Base-by-base conservation (phyloP, 306 rosid species). In the Quercus aquifolioides region DNA sequence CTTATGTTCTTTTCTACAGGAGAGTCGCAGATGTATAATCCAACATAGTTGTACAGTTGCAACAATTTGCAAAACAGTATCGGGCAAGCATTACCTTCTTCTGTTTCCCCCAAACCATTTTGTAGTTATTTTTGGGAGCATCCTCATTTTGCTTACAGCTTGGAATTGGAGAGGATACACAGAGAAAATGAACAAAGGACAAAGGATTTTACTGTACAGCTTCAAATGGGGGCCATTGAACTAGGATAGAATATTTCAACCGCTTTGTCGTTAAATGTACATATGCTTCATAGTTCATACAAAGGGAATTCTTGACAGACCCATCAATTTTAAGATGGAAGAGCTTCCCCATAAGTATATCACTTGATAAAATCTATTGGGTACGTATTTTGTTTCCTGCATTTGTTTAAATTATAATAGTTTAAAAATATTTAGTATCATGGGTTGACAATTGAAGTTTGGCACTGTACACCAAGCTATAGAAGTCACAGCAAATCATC, bases 1-100 rank as follows among this genome's bases (percentile, higher is more conserved):
- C 98, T 2, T 92, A 94, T 80, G 92, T 94, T 79, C 96, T 94
- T 81, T 92, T 92, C 87, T 94, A 94, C 86, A 82, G 83, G 79
- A 92, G 91, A 88, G 83, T 86, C 65, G 76, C 79, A 17, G 83
- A 87, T 57, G 84, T 70, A 75, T 81, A 85, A 60, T 51, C 79
- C 52, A 80, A 74, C 73, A 55, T 58, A 85, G 69, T 58, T 73
- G 78, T 85, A 74, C 82, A 83, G 58, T 78, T 35, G 69, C 54
- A 76, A 81, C 78, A 23, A 57, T 78, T 64, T 54, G 62, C 81
- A 73, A 73, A 79, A 76, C 77, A 87, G 60, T 26, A 41, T 43
- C 3, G 56, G 79, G 83, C 75, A 43, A 28, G 64, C 57, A 14
- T 25, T 38, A 5, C 11, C 28, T 41, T 10, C 52, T 41, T 70